Evolutionary conservation across 1,284 basidiomycete genomes (phyloP), one percentile per base, ranked within the genome.

Genomic region (Puccinia polysora): DNA sequence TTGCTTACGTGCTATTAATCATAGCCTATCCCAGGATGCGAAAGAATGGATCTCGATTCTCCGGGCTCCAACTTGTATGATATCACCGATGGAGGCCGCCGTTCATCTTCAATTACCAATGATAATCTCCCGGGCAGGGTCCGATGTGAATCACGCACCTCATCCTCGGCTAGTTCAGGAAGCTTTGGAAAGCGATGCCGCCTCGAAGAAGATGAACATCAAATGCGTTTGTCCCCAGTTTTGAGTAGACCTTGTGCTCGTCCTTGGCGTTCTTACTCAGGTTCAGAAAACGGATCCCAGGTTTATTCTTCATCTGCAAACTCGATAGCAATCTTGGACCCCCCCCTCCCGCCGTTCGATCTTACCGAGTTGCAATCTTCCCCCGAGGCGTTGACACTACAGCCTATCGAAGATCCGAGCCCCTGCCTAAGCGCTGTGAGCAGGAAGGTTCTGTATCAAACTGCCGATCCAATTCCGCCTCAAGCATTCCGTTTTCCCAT

Each of bases 81-180:
- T 1, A 56, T 18, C 32, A n/a, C 28, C 15, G 20, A 56, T 56
- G 15, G 32, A 56, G 14, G 4, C 55, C 38, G 30, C 32, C 30
- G 25, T 4, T 32, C 25, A 28, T n/a, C n/a, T n/a, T n/a, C n/a
- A n/a, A n/a, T n/a, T n/a, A n/a, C n/a, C n/a, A n/a, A n/a, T n/a
- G n/a, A n/a, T n/a, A n/a, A 36, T 20, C 8, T 7, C 30, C 10
- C 15, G 32, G 23, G 55, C 4, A 36, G 38, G 55, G n/a, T n/a
- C 14, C 30, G 8, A 52, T 52, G 23, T 52, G 4, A 5, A 49
- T 4, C 6, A 20, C 6, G 20, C 30, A 52, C 4, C 10, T 36
- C 55, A 36, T 36, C 32, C 55, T 56, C 55, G 28, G 55, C 55
- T 2, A 56, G 55, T 56, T 30, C 34, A 56, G 55, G 55, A 12